phyloP scores from a whole-genome alignment of 495 filamentous ascomycete genomes.

The Neurospora cerealis region DNA sequence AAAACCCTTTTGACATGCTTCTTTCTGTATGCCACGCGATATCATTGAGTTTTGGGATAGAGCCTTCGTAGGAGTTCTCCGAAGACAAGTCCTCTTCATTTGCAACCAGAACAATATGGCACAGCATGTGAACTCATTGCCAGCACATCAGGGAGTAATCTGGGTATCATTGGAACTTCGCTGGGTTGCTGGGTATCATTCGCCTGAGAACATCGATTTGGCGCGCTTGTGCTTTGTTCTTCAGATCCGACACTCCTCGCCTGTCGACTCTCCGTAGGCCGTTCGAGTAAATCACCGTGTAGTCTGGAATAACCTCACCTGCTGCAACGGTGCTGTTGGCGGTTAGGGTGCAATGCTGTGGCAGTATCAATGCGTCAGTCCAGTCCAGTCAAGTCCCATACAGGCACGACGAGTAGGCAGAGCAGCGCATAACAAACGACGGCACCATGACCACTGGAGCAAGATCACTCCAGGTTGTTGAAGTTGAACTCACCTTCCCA shows the following conservation, averaged over 20 bases:
- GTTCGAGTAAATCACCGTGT: conserved; percentile 55
- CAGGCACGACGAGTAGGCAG: background rate
- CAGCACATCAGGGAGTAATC: background rate
- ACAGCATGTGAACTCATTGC: background rate
- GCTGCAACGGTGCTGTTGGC: conserved; percentile 40
- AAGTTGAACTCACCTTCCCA: conserved; percentile 44
- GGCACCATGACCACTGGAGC: background rate
- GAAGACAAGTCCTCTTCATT: background rate
- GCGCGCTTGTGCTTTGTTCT: conserved; percentile 44
- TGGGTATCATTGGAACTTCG: conserved; percentile 41
- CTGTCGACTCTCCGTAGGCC: conserved; percentile 46
- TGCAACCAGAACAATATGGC: background rate
- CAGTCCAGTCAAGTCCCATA: background rate
- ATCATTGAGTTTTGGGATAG: background rate
- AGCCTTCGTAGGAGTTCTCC: too few relatives aligned
- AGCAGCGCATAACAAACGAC: background rate
- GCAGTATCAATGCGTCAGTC: conserved; percentile 7
- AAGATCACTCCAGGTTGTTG: background rate
- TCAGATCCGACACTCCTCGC: conserved; percentile 43
- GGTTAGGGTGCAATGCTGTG: conserved; percentile 47
- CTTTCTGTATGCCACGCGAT: background rate
- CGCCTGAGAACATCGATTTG: conserved; percentile 54
- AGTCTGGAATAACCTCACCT: conserved; percentile 49
- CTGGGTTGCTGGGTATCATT: conserved; percentile 52
- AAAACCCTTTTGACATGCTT: background rate